A percentile compares a stretch with the other conserved stretches of the same genome.
Conservation (phyloP, 2,329 filamentous ascomycete species). For the Phoma sp. region DNA sequence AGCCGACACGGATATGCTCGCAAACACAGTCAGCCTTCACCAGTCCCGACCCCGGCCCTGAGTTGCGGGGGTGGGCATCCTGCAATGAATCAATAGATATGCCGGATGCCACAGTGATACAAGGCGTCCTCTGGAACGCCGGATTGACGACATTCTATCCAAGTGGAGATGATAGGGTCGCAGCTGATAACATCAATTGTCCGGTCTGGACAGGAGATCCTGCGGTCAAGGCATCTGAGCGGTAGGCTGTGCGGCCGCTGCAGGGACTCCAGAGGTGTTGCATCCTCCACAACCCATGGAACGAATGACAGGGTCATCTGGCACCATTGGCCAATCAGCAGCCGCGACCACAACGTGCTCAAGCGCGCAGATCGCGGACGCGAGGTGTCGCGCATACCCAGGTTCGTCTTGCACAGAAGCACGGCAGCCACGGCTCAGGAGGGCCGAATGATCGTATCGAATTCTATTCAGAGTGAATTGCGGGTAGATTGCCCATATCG, state of each 20-base stretch:
- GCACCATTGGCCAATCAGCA: slow-evolving; percentile 45
- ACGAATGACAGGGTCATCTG: slow-evolving; percentile 37
- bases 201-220: slow-evolving; percentile 34
- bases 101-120: slow-evolving; percentile 14
- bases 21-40: slow-evolving; percentile 15
- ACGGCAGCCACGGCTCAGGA: slow-evolving; percentile 15
- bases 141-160: slow-evolving; percentile 23
- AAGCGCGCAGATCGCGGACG: slow-evolving; percentile 39
- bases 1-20: slow-evolving; percentile 13
- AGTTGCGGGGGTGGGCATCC: slow-evolving; percentile 20
- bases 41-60: slow-evolving; percentile 5
- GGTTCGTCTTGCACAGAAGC: slow-evolving; percentile 5
- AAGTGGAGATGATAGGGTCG: slow-evolving; percentile 34
- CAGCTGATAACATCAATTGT: slow-evolving; percentile 28
- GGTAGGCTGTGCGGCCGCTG: slow-evolving; percentile 37
- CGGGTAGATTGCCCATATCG: slow-evolving; percentile 10
- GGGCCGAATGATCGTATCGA: slow-evolving; percentile 7
- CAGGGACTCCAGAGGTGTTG: slow-evolving; percentile 37
- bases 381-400: slow-evolving; percentile 33
- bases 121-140: slow-evolving; percentile 22
- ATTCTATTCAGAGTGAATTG: background rate
- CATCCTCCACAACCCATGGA: slow-evolving; percentile 20
- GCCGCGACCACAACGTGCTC: slow-evolving; percentile 31
- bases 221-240: slow-evolving; percentile 26
- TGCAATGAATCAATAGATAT: slow-evolving; percentile 17